Evolutionary conservation across 768 basidiomycete genomes (phyloP), one percentile per base, ranked within the genome.

Genomic region (Peribolospora baueri): DNA sequence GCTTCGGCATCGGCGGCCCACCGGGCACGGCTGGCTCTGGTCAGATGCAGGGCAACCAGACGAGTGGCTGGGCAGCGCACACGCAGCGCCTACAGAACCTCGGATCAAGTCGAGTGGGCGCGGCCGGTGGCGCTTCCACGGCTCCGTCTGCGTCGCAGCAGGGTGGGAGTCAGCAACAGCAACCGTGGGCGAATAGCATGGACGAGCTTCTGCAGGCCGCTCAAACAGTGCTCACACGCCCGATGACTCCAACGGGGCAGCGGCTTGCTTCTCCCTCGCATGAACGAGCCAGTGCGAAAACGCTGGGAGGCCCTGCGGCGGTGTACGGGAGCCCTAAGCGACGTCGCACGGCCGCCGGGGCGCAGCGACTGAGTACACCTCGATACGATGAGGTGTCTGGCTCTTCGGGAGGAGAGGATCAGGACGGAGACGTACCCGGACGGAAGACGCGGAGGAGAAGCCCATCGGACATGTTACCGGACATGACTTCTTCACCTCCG

Each of bases 191-290:
- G 14, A 9, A 36, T 43, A 43, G 41, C 11, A 43, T 53, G 42
- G 53, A 47, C 37, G 39, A 53, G 39, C 53, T 53, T 42, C 43
- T 53, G 45, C 53, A 53, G n/a, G 53, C 53, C 53, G 53, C 53
- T 10, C 36, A 46, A 7, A 39, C 25, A 14, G 10, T 53, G 25
- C 25, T 25, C 25, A 25, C 45, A 10, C 6, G 7, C 25, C 7
- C 46, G 11, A 38, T 5, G 4, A 38, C 46, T 3, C 43, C 46
- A 25, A 25, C 25, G 25, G 25, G 25, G 25, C 25, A 25, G 25
- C 25, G 25, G 25, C 25, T 25, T 25, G 25, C 25, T 25, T 25
- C 25, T 25, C 1, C 25, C 25, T 25, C 25, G 25, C 25, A 25
- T 25, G 25, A 25, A 25, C 25, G 25, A 25, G 25, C 25, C 25